Percentiles rank a stretch among this genome's conserved stretches.
Conservation (phyloP, 2,329 filamentous ascomycete genomes). For the Apiospora marii region DNA sequence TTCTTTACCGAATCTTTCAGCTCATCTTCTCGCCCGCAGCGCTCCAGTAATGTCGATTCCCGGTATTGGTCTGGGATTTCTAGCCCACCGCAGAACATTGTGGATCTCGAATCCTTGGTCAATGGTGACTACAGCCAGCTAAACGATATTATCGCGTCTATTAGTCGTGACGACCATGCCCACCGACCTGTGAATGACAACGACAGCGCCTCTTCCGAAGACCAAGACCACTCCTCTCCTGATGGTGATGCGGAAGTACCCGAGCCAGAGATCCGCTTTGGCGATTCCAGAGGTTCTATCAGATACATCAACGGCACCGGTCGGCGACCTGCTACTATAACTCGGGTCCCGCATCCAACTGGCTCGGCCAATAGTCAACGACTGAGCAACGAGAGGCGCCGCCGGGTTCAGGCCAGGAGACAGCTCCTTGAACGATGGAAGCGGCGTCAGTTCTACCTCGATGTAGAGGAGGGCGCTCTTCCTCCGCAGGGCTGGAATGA, state of each 20-base stretch:
- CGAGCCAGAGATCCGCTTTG: conserved; percentile 27
- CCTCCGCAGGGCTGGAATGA: conserved; percentile 70
- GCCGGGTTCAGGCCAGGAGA: conserved; percentile 52
- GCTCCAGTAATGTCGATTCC: conserved; percentile 36
- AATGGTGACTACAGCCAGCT: conserved; percentile 41
- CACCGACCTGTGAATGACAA: neutral
- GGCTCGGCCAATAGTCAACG: conserved; percentile 47
- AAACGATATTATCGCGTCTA: conserved; percentile 42
- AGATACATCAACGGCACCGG: conserved; percentile 49
- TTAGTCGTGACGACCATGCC: conserved; percentile 35
- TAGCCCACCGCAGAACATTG: conserved; percentile 42
- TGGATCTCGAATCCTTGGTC: conserved; percentile 41
- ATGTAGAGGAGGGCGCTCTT: conserved; percentile 81
- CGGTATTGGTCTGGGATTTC: conserved; percentile 42
- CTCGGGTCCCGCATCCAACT: conserved; percentile 44
- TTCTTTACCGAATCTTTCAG: conserved; percentile 45
- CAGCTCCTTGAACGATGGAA: conserved; percentile 77
- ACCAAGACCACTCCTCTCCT: conserved; percentile 31
- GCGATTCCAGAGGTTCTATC: conserved; percentile 40
- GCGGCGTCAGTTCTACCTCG: conserved; percentile 80
- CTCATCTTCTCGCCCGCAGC: conserved; percentile 37
- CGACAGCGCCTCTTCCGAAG: neutral
- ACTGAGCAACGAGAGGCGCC: conserved; percentile 48
- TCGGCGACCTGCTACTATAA: conserved; percentile 39
- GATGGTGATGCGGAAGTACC: conserved; percentile 31